phyloP scores from a whole-genome alignment of 1,139 yeast genomes.

The Yamadazyma sp. region DNA sequence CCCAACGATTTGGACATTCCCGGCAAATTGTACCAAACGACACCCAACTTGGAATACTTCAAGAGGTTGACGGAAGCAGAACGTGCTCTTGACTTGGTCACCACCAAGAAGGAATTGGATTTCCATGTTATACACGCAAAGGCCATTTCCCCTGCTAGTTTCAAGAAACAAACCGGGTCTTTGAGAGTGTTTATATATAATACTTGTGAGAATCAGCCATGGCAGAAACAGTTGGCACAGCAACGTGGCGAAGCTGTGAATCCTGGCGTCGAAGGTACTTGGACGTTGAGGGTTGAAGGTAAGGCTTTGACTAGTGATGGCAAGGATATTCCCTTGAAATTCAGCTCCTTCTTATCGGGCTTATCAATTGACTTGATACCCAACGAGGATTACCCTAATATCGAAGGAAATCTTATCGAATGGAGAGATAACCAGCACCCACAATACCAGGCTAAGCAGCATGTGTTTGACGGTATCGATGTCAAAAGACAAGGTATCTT shows the following conservation, averaged over 20 bases:
- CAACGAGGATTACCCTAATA: slow-evolving; percentile 39
- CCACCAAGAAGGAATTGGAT: slow-evolving; percentile 81
- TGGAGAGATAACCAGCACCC: slow-evolving; percentile 35
- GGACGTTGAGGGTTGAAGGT: slow-evolving; percentile 92
- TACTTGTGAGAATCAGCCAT: slow-evolving; percentile 82
- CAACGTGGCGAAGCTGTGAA: slow-evolving; percentile 21
- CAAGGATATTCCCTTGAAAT: slow-evolving; percentile 29
- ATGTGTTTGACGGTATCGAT: slow-evolving; percentile 82
- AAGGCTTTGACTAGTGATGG: slow-evolving; percentile 48
- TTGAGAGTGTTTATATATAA: slow-evolving; percentile 83
- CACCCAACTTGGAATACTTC: slow-evolving; percentile 76
- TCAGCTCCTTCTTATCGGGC: slow-evolving; percentile 80
- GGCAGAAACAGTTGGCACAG: slow-evolving; percentile 63
- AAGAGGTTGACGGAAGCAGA: slow-evolving; percentile 76
- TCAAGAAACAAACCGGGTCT: slow-evolving; percentile 50
- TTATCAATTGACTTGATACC: slow-evolving; percentile 73
- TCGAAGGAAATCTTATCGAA: slow-evolving; percentile 39
- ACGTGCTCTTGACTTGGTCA: slow-evolving; percentile 72
- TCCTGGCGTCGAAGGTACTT: slow-evolving; percentile 48
- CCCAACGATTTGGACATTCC: slow-evolving; percentile 79
- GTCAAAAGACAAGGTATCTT: slow-evolving; percentile 74
- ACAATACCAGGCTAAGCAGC: slow-evolving; percentile 24
- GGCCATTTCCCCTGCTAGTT: slow-evolving; percentile 42
- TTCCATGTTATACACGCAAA: slow-evolving; percentile 69
- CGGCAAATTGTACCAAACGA: slow-evolving; percentile 52